Evolutionary conservation across 306 rosid species (phyloP), one percentile per base, ranked within the genome.

Genomic region (Dalbergia oliveri): DNA sequence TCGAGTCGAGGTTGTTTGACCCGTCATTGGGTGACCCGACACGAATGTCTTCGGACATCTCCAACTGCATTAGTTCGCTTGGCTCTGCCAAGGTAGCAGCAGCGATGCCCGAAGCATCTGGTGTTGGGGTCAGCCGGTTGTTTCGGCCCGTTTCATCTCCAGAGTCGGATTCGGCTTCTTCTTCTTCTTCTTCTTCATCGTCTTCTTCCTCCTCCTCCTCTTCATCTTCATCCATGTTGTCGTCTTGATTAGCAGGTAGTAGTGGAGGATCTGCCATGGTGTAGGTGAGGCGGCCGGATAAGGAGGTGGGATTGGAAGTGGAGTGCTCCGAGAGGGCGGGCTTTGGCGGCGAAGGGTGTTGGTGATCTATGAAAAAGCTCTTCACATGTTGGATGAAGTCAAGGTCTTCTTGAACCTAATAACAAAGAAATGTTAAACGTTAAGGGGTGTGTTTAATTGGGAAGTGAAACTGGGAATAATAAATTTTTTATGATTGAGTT

Each of bases 251-350:
- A 49, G 82, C 4, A 21, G 73, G 50, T 10, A 86, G 84, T 1
- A 86, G 84, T 1, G 84, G 86, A 43, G 84, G 86, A 43, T 83
- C 87, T 1, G 84, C 78, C 4, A 77, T 14, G 11, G 76, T 53
- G 82, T 87, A 83, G 47, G 80, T 50, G 71, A 86, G 35, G 79
- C 35, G 80, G 61, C 89, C 89, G 16, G 93, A 84, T 1, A 93
- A 91, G 69, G 93, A 45, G 51, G 88, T 79, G 8, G 98, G 97
- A 33, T 93, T 93, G 69, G 98, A 95, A 49, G 99, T 93, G 47
- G 99, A 95, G 59, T 91, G 94, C 78, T 86, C 98, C 0, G 99
- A 95, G 14, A 93, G 85, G 19, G 97, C 98, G 2, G 98, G 97
- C 73, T 95, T 95, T 6, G 91, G 89, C 13, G 90, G 93, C 0